These are phyloP conservation scores for Heterobasidion parviporum DNA, from an alignment of 1,284 basidiomycete genomes.

Conservation along the genomic window DNA sequence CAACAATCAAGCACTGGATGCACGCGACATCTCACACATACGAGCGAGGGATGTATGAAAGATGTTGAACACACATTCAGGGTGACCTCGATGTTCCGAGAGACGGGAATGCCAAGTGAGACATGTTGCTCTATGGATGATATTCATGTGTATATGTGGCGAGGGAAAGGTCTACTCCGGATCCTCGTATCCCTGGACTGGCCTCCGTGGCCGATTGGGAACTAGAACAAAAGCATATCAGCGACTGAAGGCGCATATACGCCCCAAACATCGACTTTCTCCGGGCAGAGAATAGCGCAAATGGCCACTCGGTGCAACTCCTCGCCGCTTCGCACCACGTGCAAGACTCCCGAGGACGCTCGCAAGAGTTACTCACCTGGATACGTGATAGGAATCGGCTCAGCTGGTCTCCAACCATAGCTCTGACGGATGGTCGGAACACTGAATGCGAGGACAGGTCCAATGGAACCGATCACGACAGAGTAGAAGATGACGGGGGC, in stretches of 20 bases:
- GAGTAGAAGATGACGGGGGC: conserved; percentile 91
- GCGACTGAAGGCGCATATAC: background rate
- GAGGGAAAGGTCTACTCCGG: background rate
- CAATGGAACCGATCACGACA: conserved; percentile 65
- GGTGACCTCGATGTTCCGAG: too few species aligned
- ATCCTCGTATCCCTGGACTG: conserved; percentile 45
- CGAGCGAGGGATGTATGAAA: too few species aligned
- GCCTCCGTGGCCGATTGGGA: conserved; percentile 39
- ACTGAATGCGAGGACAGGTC: conserved; percentile 43
- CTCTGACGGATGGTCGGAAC: conserved; percentile 75
- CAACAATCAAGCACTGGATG: too few species aligned
- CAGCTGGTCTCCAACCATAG: conserved; percentile 68
- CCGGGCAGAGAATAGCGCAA: background rate
- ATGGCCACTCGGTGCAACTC: background rate
- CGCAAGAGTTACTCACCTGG: conserved; percentile 55
- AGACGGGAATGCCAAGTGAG: too few species aligned
- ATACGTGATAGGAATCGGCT: conserved; percentile 77
- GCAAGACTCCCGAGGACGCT: background rate
- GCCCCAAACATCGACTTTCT: background rate
- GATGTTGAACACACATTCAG: too few species aligned
- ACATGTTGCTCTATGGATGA: too few species aligned
- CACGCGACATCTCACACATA: too few species aligned
- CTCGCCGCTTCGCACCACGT: background rate
- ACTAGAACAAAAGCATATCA: conserved; percentile 22
- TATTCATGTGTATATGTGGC: too few species aligned